Evolutionary conservation across 73 alveolate species (phyloP), one percentile per base, ranked within the genome.

Genomic region (Breviolum minutum): DNA sequence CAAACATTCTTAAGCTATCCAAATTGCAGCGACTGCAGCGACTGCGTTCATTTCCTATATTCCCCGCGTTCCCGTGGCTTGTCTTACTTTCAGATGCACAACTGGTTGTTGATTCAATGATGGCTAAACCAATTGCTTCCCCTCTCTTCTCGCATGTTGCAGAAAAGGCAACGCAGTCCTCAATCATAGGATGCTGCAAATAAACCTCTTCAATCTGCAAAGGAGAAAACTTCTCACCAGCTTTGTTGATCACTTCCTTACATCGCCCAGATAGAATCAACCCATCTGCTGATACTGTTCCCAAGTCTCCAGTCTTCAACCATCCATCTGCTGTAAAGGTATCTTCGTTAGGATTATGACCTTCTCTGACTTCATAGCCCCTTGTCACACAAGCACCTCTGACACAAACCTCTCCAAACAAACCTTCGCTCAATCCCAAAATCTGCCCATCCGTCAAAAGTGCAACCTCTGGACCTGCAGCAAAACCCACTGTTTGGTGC

Each of bases 171-270:
- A 71, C 81, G 71, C 95, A 88, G 85, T 88, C 95, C 60, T 83
- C 73, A 24, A 83, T 60, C 10, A 13, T 10, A 13, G 92, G 92
- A 83, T 83, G 92, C 54, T 61, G 92, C 73, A 83, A 61, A 60
- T 54, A 83, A 16, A 83, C 92, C n/a, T 83, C 92, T 60, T 83
- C 92, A 60, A 88, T 30, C 85, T 88, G 95, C 95, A 88, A 13
- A 11, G 95, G 95, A 68, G 95, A 66, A 54, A 88, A 71, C 85
- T 88, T 88, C 62, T 88, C 95, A 32, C 95, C 95, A 24, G 95
- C 84, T 60, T 88, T 88, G 95, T 88, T 88, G 85, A 88, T 88
- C 30, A 88, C 40, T 70, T 88, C 95, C 27, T 88, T 88, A 69
- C 61, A 68, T 16, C 95, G 84, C 20, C 95, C 95, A 20, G 95